These are phyloP conservation scores for Kalmusia sp. DNA, from an alignment of 2,329 filamentous ascomycete genomes.

Conservation along the genomic window DNA sequence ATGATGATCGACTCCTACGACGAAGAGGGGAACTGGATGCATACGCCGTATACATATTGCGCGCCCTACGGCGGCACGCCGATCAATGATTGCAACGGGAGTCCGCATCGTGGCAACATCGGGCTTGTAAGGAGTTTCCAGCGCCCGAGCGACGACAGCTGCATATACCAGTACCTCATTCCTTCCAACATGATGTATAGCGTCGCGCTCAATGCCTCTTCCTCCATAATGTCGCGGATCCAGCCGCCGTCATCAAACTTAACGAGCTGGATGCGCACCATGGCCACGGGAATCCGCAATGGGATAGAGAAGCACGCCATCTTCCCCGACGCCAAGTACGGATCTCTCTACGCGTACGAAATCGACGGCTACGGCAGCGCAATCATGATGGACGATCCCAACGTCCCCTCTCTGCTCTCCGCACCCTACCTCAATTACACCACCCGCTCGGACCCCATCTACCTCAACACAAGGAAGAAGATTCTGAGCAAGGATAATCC, in stretches of 20 bases:
- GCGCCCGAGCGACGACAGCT: conserved; percentile 58
- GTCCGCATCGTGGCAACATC: conserved; percentile 55
- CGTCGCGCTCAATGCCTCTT: conserved; percentile 63
- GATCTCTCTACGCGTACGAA: conserved; percentile 56
- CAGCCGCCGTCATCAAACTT: conserved; percentile 53
- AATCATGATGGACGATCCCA: conserved; percentile 75
- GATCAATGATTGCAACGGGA: conserved; percentile 61
- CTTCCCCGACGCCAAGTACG: conserved; percentile 40
- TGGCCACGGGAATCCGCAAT: conserved; percentile 55
- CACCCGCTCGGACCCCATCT: conserved; percentile 46
- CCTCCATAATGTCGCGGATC: conserved; percentile 59
- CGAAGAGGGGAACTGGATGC: conserved; percentile 51
- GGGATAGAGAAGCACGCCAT: conserved; percentile 55
- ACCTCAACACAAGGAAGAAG: conserved; percentile 53
- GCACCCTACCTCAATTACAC: conserved; percentile 68
- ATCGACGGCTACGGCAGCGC: conserved; percentile 54
- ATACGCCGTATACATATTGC: conserved; percentile 56
- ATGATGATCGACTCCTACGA: conserved; percentile 58
- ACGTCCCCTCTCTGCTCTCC: conserved; percentile 71
- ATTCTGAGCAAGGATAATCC: conserved; percentile 54
- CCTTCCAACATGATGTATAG: conserved; percentile 75
- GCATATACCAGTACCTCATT: conserved; percentile 58
- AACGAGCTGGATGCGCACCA: conserved; percentile 61
- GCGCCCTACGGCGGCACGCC: conserved; percentile 53
- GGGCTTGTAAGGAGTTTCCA: conserved; percentile 58